phyloP scores from a whole-genome alignment of 306 rosid species.

The Abrus pulchellus region DNA sequence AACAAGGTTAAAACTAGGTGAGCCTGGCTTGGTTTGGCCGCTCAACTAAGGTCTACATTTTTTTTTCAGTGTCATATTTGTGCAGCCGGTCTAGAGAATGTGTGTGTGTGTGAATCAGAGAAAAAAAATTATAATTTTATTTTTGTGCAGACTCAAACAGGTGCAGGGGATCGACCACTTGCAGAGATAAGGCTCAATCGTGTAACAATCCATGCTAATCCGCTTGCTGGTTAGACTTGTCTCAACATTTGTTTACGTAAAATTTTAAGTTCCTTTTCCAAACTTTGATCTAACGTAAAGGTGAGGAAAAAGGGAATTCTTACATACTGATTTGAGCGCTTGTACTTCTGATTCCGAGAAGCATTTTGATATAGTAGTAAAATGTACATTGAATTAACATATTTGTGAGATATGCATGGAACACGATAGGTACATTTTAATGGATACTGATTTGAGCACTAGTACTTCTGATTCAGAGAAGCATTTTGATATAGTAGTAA shows the following conservation, averaged over 20 bases:
- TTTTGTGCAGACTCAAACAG: slow-evolving; percentile 86
- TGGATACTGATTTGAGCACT: slow-evolving; percentile 29
- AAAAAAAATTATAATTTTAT: not conserved
- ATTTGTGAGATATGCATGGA: slow-evolving; percentile 3
- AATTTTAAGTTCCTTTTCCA: not conserved
- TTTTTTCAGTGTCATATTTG: not conserved
- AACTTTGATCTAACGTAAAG: slow-evolving; percentile 21
- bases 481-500: slow-evolving; percentile 37
- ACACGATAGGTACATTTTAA: not conserved
- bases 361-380: slow-evolving; percentile 37
- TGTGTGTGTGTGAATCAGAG: not conserved
- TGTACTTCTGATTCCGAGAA: slow-evolving; percentile 35
- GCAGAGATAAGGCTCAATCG: slow-evolving; percentile 96
- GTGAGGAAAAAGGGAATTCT: slow-evolving; percentile 22
- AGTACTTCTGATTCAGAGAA: slow-evolving; percentile 35
- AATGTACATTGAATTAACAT: slow-evolving; percentile 32
- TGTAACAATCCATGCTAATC: slow-evolving; percentile 87
- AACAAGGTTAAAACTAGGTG: not conserved
- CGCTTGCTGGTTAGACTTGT: slow-evolving; percentile 74
- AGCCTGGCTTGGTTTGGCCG: slow-evolving; percentile 26
- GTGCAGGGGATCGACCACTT: slow-evolving; percentile 92
- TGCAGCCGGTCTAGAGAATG: not conserved
- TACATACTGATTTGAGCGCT: slow-evolving; percentile 27
- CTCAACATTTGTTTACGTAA: slow-evolving; percentile 24
- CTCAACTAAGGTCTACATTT: not conserved